Conservation (phyloP, 1,139 yeast species). For the Taphrina wiesneri region DNA sequence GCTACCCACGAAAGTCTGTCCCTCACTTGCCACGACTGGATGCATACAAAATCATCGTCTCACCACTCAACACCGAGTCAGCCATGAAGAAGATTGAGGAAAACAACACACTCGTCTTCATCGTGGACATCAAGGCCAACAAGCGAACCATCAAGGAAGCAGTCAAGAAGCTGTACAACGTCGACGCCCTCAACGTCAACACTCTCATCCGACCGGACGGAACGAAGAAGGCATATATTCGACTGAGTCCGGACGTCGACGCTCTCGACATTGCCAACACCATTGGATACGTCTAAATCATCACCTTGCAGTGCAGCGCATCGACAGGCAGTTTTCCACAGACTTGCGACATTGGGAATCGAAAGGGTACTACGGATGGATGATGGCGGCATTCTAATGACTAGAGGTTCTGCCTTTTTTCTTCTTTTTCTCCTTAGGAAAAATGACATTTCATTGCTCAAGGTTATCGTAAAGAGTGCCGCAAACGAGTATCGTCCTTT, state of each 20-base stretch:
- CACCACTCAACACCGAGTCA: slow-evolving; percentile 97
- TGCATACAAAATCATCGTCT: slow-evolving; percentile 89
- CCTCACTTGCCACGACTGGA: slow-evolving; percentile 98
- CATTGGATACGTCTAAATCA: slow-evolving; percentile 37
- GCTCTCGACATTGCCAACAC: slow-evolving; percentile 99
- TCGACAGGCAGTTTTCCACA: not conserved
- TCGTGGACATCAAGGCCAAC: slow-evolving; percentile 95
- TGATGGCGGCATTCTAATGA: not conserved
- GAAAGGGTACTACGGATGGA: not conserved
- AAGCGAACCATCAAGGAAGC: slow-evolving; percentile 98
- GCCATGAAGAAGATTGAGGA: slow-evolving; percentile 99
- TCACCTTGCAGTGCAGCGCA: not conserved
- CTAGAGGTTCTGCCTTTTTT: not conserved
- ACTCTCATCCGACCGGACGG: slow-evolving; percentile 68
- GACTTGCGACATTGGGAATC: not conserved
- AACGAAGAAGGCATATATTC: slow-evolving; percentile 99
- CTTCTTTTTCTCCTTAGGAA: not conserved
- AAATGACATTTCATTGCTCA: slow-evolving; percentile 11
- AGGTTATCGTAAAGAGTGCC: slow-evolving; percentile 31
- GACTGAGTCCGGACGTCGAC: slow-evolving; percentile 98
- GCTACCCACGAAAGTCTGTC: slow-evolving; percentile 92
- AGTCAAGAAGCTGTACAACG: slow-evolving; percentile 96
- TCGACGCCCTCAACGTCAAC: slow-evolving; percentile 70
- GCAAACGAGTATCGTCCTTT: slow-evolving; percentile 10
- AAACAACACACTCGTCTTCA: slow-evolving; percentile 98